Evolutionary conservation across 116 monocot species (phyloP), one percentile per base, ranked within the genome.

Genomic region (Cymodocea nodosa): DNA sequence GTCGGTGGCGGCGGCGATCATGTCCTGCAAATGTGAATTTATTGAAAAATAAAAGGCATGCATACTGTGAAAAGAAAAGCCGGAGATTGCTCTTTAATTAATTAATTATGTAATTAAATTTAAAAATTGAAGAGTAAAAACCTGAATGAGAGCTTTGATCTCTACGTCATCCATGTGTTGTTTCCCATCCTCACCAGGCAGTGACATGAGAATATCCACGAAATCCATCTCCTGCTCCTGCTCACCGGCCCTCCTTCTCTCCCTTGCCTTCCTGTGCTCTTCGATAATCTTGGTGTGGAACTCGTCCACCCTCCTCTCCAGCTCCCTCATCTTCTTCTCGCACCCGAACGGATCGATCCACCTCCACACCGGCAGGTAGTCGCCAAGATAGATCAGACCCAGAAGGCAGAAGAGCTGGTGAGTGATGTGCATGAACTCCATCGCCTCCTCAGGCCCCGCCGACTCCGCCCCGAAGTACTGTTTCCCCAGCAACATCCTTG

Each of bases 101-200:
- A n/a, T n/a, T n/a, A n/a, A n/a, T n/a, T n/a, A n/a, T n/a, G n/a
- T n/a, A n/a, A n/a, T n/a, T n/a, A n/a, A n/a, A n/a, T n/a, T n/a
- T n/a, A n/a, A n/a, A n/a, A n/a, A n/a, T n/a, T n/a, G n/a, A n/a
- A n/a, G n/a, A n/a, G n/a, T n/a, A n/a, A 49, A 0, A 68, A 87
- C 93, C 89, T 94, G 94, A 68, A 94, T 89, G 0, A 94, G 80
- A 48, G 94, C 94, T 75, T 94, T 94, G 72, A 94, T 89, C 62
- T 89, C 89, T 0, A 56, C 67, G 66, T 94, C 94, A 23, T 85
- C 81, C 80, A 94, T 73, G 24, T 75, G 86, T 39, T 81, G 78
- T 74, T 84, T 88, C 1, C 86, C 93, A 65, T 86, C 75, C 61
- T 78, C 78, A 7, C 94, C 94, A 2, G 89, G 94, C 72, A 89